Percentiles rank a stretch among this genome's conserved stretches.
Evolutionary conservation across 805 yeast genomes (phyloP).

Genomic region (Candida endomychidarum): DNA sequence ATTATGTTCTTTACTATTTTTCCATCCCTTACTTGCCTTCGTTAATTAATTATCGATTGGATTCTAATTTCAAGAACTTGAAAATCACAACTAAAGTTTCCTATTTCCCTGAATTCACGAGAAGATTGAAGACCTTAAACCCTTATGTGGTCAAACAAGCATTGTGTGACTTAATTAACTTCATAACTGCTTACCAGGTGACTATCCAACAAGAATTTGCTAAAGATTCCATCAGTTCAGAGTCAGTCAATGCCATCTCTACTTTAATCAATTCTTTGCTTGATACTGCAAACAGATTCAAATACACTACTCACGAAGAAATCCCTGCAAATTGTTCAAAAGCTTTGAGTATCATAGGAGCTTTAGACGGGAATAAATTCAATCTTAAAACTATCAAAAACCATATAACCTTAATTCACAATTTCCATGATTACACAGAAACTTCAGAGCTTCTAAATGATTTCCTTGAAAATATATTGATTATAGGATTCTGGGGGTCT

Average conservation of each 20-base stretch:
- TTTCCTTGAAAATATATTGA: slow-evolving; percentile 67
- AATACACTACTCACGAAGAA: slow-evolving; percentile 41
- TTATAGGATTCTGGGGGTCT: slow-evolving; percentile 86
- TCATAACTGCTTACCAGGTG: slow-evolving; percentile 49
- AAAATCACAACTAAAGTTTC: slow-evolving; percentile 31
- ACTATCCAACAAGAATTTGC: slow-evolving; percentile 44
- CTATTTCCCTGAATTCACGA: slow-evolving; percentile 51
- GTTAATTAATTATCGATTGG: slow-evolving; percentile 23
- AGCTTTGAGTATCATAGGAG: slow-evolving; percentile 76
- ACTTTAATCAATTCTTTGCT: slow-evolving; percentile 52
- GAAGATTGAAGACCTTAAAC: slow-evolving; percentile 61
- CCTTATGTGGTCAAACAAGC: slow-evolving; percentile 73
- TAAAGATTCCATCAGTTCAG: slow-evolving; percentile 10
- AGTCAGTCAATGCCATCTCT: slow-evolving; percentile 30
- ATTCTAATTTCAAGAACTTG: slow-evolving; percentile 25
- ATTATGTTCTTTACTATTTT: slow-evolving; percentile 51
- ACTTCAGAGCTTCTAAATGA: slow-evolving; percentile 60
- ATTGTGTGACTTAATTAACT: slow-evolving; percentile 58
- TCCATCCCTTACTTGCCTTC: slow-evolving; percentile 49
- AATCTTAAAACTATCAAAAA: slow-evolving; percentile 42
- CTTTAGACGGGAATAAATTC: slow-evolving; percentile 63
- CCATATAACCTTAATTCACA: slow-evolving; percentile 53
- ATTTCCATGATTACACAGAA: slow-evolving; percentile 63
- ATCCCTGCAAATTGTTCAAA: slow-evolving; percentile 63
- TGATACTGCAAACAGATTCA: slow-evolving; percentile 57